A percentile compares a stretch with the other conserved stretches of the same genome.
phyloP scores from a whole-genome alignment of 75 land plant genomes.

The Chamaecyparis obtusa region DNA sequence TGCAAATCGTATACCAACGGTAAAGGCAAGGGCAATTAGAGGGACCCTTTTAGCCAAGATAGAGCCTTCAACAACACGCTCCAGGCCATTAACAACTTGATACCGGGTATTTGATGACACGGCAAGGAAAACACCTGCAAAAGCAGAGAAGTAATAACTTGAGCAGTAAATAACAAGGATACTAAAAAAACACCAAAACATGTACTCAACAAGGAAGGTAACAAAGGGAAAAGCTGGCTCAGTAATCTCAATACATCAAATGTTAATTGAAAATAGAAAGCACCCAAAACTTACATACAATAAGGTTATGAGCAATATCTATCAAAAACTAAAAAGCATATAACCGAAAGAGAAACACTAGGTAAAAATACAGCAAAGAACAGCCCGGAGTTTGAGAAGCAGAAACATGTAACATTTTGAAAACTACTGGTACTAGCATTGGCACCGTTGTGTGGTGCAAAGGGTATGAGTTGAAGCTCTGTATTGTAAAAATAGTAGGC shows the following conservation, averaged over 20 bases:
- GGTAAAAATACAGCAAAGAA: no score
- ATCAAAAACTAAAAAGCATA: background rate
- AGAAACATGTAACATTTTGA: no score
- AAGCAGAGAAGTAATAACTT: background rate
- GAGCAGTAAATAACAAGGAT: background rate
- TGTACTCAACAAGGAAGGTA: background rate
- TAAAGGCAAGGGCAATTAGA: constrained; percentile 83
- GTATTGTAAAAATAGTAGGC: no score
- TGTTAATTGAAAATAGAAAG: background rate
- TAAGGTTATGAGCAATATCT: background rate
- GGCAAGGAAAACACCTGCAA: constrained; percentile 82
- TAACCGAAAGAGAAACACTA: no score
- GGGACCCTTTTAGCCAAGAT: constrained; percentile 68
- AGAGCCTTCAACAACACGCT: constrained; percentile 81
- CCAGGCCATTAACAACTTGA: constrained; percentile 84
- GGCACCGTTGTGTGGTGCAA: no score
- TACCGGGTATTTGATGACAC: constrained; percentile 93
- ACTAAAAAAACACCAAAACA: background rate
- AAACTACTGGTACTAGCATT: no score
- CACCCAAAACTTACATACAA: background rate
- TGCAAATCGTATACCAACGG: constrained; percentile 86
- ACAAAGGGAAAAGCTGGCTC: background rate
- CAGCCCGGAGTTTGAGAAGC: no score
- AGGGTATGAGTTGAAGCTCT: no score
- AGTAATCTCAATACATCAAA: background rate